Percentiles rank a stretch among this genome's conserved stretches.
Evolutionary conservation across 2,329 filamentous ascomycete genomes (phyloP).

Genomic region (Neonectria ditissima): DNA sequence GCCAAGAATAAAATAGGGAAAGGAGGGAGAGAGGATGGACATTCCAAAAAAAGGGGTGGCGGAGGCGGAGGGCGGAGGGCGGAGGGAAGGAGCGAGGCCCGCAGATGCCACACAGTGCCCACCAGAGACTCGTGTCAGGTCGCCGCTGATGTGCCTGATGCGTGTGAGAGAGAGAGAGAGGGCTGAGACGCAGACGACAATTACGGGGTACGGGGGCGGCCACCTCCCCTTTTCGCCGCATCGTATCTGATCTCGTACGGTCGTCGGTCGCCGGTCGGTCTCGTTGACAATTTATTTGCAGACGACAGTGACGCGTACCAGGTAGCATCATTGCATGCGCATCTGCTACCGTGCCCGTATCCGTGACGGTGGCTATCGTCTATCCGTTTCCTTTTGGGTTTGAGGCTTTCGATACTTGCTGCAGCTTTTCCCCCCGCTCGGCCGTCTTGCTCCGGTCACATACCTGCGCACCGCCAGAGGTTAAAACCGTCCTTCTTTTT

Average conservation of each 20-base stretch:
- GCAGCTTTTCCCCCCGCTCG: background rate
- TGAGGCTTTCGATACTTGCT: background rate
- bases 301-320: background rate
- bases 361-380: background rate
- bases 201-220: conserved; percentile 1
- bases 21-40: too few relatives aligned
- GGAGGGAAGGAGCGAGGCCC: background rate
- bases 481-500: conserved; percentile 10
- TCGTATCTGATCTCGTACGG: conserved; percentile 2
- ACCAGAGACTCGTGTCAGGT: conserved; percentile 25
- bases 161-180: conserved; percentile 11
- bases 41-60: conserved; percentile 9
- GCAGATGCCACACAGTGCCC: background rate
- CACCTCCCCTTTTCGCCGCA: background rate
- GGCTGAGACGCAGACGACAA: conserved; percentile 20
- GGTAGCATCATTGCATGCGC: background rate
- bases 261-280: background rate
- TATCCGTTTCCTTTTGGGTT: conserved; percentile 7
- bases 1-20: background rate
- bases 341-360: background rate
- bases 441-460: background rate
- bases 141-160: conserved; percentile 28
- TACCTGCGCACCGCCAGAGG: background rate
- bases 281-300: background rate
- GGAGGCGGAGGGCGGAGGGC: background rate